Evolutionary conservation across 805 yeast genomes (phyloP).

Genomic region (Candida stauntonica): DNA sequence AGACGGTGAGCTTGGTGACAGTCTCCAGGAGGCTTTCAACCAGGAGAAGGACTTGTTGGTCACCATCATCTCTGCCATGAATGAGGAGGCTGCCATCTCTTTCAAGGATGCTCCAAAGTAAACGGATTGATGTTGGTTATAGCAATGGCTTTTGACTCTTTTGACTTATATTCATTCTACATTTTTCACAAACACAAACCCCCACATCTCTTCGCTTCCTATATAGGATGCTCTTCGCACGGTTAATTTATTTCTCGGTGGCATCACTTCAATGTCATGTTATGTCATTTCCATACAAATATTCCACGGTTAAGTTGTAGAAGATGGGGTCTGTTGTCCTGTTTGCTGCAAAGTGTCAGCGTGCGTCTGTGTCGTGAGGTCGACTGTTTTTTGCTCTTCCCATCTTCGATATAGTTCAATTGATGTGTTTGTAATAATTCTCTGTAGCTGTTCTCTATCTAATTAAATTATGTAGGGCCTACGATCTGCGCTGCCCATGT

Average conservation of each 20-base stretch:
- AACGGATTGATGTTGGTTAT: neutral
- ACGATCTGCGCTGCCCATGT: too few species aligned
- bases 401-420: too few species aligned
- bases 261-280: slow-evolving; percentile 1
- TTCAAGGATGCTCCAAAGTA: slow-evolving; percentile 96
- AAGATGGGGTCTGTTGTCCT: too few species aligned
- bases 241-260: neutral
- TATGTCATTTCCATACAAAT: neutral
- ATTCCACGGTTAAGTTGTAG: too few species aligned
- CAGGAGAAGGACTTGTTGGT: slow-evolving; percentile 97
- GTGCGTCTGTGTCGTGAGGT: too few species aligned
- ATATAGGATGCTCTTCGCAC: too few species aligned
- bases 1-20: slow-evolving; percentile 96
- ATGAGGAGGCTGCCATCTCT: slow-evolving; percentile 98
- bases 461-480: too few species aligned
- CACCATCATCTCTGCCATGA: slow-evolving; percentile 97
- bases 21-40: slow-evolving; percentile 87
- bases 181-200: too few species aligned
- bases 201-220: too few species aligned
- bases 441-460: too few species aligned
- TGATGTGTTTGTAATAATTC: too few species aligned
- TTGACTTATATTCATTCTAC: neutral
- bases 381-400: too few species aligned
- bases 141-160: neutral
- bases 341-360: neutral